Percentiles rank a stretch among this genome's conserved stretches.
Conservation (phyloP, 768 basidiomycete genomes). For the Auriscalpium orientale region DNA sequence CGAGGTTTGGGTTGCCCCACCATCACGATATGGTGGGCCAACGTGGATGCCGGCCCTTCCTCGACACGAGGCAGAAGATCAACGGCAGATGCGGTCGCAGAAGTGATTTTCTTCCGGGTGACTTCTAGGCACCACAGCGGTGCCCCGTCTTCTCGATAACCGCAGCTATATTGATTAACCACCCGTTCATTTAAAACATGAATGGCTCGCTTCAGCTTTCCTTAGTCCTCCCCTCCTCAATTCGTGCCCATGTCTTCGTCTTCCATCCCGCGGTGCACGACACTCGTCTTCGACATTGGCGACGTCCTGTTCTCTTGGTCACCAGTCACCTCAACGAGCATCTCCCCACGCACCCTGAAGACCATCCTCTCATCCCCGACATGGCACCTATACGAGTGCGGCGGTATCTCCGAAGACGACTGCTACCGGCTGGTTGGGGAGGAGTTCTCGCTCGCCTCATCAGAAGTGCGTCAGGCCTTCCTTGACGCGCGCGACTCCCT, state of each 20-base stretch:
- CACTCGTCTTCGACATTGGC: conserved; percentile 47
- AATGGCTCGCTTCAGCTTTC: no score
- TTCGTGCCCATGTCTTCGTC: conserved; percentile 1
- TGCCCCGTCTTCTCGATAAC: no score
- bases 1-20: no score
- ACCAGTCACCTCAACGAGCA: conserved; percentile 33
- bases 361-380: conserved; percentile 36
- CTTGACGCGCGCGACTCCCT: conserved; percentile 41
- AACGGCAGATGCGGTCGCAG: no score
- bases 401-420: conserved; percentile 34
- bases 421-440: conserved; percentile 35
- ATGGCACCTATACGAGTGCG: conserved; percentile 48
- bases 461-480: conserved; percentile 38
- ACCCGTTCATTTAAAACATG: no score
- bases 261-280: conserved; percentile 7
- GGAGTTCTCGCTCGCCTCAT: conserved; percentile 30
- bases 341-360: conserved; percentile 34
- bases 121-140: no score
- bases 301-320: conserved; percentile 52
- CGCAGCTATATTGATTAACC: no score
- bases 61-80: no score
- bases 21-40: no score
- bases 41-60: no score
- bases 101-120: no score
- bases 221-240: no score